Base-by-base conservation (phyloP, 2,329 filamentous ascomycete genomes). In the Penicillium sp. region DNA sequence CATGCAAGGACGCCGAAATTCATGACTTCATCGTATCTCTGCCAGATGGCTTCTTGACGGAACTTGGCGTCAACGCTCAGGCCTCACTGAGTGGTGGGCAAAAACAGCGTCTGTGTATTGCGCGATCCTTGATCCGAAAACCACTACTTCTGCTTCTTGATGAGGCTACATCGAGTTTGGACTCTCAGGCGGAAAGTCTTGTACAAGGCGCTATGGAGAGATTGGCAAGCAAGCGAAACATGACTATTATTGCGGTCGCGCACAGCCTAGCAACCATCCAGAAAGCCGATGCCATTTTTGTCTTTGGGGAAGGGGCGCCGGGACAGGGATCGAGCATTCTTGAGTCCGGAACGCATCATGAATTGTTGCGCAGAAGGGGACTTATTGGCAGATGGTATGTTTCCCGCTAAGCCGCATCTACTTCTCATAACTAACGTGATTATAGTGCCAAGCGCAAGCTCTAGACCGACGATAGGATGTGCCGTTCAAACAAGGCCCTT, bases 121-220 rank as follows among this genome's bases (percentile, higher is more conserved):
- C 78, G 1, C 68, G 77, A 8, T 78, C 78, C 0, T 63, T 82
- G 7, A 69, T 81, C 6, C 70, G 77, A 1, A 71, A 75, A 21
- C 78, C 78, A 0, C 61, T 65, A 6, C 61, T 83, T 3, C 63
- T 83, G 3, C 64, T 83, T 0, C 68, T 83, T 0, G 80, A 83
- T 46, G 79, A 83, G 61, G 79, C 80, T 3, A 82, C 79, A 0
- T 75, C 71, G 1, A 75, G 72, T 45, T 72, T 88, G 0, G 84
- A 87, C 55, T 81, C 81, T 0, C 77, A 83, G 58, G 81, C 77
- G 0, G 84, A 87, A 62, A 78, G 78, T 54, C 69, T 83, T 1
- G 81, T 87, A 9, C 83, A 90, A 65, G 73, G 72, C 1, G 84
- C 85, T 0, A 81, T 90, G 61, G 83, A 88, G 71, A 74, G 74